Evolutionary conservation across 768 basidiomycete genomes (phyloP).

Genomic region (Mycena venus): DNA sequence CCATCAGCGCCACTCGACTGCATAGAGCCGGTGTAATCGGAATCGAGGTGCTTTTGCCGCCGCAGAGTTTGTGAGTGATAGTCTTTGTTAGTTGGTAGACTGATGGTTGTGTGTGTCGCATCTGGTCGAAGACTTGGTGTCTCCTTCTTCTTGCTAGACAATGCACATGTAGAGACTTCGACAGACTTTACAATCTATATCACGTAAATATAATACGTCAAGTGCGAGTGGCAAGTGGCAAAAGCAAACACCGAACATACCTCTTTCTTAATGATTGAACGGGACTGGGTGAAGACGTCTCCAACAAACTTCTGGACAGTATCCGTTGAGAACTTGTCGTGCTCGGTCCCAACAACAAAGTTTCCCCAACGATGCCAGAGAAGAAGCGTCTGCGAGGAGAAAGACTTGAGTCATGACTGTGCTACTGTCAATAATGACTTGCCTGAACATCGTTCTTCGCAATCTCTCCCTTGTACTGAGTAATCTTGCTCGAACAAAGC

Average conservation of each 20-base stretch:
- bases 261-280: too few species aligned
- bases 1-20: conserved; percentile 2
- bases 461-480: background rate
- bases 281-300: background rate
- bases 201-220: background rate
- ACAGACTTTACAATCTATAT: background rate
- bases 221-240: too few species aligned
- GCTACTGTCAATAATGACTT: background rate
- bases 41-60: conserved; percentile 7
- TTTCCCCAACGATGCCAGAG: conserved; percentile 13
- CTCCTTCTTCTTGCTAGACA: background rate
- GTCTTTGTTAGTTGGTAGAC: conserved; percentile 14
- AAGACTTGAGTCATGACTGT: background rate
- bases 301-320: background rate
- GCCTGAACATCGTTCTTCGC: background rate
- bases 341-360: conserved; percentile 13
- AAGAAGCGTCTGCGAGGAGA: background rate
- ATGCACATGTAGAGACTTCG: background rate
- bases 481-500: background rate
- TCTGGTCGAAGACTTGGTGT: background rate
- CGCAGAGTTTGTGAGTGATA: background rate
- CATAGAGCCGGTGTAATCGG: conserved; percentile 7
- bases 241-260: background rate
- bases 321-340: conserved; percentile 9
- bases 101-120: background rate